A percentile compares a stretch with the other conserved stretches of the same genome.
Conservation (phyloP, 345 rosid species). For the Salix brachista region DNA sequence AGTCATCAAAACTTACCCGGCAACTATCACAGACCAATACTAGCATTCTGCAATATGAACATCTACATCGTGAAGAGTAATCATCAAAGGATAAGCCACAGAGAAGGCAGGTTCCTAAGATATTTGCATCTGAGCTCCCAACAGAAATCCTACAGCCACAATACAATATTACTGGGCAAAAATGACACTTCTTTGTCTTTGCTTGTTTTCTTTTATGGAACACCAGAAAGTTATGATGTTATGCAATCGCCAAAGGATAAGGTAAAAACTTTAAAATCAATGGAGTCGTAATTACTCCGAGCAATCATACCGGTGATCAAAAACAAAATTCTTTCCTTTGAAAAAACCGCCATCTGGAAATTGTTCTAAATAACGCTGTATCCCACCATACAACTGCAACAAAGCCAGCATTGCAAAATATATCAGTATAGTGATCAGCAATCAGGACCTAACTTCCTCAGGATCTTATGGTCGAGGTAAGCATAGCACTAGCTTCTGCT, state of each 20-base stretch:
- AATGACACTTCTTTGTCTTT: not conserved
- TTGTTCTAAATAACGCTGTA: slow-evolving; percentile 88
- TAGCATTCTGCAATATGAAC: slow-evolving; percentile 80
- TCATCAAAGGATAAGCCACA: slow-evolving; percentile 70
- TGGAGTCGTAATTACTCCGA: not conserved
- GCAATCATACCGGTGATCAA: slow-evolving; percentile 74
- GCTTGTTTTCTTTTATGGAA: not conserved
- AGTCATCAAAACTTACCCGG: slow-evolving; percentile 38
- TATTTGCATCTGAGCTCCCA: slow-evolving; percentile 60
- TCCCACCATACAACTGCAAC: slow-evolving; percentile 88
- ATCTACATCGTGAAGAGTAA: slow-evolving; percentile 79
- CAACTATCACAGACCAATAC: slow-evolving; percentile 79
- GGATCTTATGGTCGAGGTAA: slow-evolving; percentile 3
- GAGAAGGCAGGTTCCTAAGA: slow-evolving; percentile 68
- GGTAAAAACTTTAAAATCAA: not conserved
- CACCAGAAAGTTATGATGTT: not conserved
- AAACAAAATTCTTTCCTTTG: slow-evolving; percentile 93
- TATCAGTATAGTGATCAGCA: slow-evolving; percentile 7
- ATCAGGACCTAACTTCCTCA: not conserved
- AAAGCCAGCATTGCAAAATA: slow-evolving; percentile 15
- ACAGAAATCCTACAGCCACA: slow-evolving; percentile 66
- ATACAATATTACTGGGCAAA: slow-evolving; percentile 2
- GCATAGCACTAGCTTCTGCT: not conserved
- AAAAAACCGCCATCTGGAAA: slow-evolving; percentile 87
- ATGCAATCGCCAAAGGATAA: not conserved